Conservation (phyloP, 1,284 basidiomycete genomes). For the Xerocomus amazonicus region DNA sequence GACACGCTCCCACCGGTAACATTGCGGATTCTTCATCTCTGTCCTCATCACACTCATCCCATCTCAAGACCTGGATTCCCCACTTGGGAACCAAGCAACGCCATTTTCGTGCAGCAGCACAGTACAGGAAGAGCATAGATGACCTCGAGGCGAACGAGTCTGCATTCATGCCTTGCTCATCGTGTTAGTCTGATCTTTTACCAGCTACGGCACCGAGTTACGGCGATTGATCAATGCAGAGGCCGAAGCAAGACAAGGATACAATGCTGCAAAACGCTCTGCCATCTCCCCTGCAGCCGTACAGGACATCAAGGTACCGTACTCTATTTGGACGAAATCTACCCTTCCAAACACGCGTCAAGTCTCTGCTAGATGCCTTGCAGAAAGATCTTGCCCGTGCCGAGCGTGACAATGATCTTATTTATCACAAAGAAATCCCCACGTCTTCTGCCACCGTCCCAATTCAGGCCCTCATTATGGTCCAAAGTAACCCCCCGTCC, state of each 20-base stretch:
- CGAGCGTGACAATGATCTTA: constrained; percentile 91
- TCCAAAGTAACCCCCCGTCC: constrained; percentile 56
- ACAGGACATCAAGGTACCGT: constrained; percentile 70
- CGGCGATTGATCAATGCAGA: constrained; percentile 71
- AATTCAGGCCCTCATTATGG: constrained; percentile 70
- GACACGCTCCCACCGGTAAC: constrained; percentile 54
- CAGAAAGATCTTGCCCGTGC: constrained; percentile 72
- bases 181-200: constrained; percentile 6
- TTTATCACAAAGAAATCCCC: constrained; percentile 90
- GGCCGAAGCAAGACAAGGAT: constrained; percentile 66
- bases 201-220: constrained; percentile 82
- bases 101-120: constrained; percentile 90
- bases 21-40: constrained; percentile 6
- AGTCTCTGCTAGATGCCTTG: constrained; percentile 68
- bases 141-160: constrained; percentile 84
- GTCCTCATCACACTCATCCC: constrained; percentile 13
- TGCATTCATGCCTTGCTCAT: constrained; percentile 12
- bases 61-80: constrained; percentile 67
- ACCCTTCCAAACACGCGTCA: constrained; percentile 1
- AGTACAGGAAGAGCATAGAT: constrained; percentile 86
- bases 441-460: constrained; percentile 64
- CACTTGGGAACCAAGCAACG: constrained; percentile 81
- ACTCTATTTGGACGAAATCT: neutral
- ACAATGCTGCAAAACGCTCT: constrained; percentile 66
- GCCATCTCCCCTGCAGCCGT: constrained; percentile 60